phyloP scores from a whole-genome alignment of 805 yeast species.

The Zygotorulaspora florentina region DNA sequence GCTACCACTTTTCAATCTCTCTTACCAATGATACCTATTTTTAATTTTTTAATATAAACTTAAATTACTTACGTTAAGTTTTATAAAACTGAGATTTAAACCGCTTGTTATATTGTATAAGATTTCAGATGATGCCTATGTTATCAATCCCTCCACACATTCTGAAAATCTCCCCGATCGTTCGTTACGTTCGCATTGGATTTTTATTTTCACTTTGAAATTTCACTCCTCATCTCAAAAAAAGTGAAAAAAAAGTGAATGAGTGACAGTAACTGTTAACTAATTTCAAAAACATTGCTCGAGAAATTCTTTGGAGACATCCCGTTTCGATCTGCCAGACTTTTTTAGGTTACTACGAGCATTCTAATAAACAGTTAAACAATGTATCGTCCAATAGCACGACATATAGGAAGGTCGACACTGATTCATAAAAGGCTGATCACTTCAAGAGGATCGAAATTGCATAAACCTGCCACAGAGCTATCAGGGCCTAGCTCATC shows the following conservation, averaged over 20 bases:
- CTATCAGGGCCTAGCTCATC: conserved; percentile 1
- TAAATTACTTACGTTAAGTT: not conserved
- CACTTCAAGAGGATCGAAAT: conserved; percentile 15
- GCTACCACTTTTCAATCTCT: not conserved
- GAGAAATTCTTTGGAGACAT: too few relatives aligned
- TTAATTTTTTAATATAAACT: not conserved
- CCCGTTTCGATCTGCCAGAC: too few relatives aligned
- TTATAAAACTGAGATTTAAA: not conserved
- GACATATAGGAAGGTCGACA: conserved; percentile 10
- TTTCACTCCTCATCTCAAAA: not conserved
- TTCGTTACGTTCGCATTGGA: not conserved
- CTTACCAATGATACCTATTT: conserved; percentile 1
- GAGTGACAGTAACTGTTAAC: not conserved
- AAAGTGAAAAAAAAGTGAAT: not conserved
- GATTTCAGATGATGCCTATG: too few relatives aligned
- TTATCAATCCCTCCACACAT: too few relatives aligned
- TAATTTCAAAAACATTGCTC: not conserved
- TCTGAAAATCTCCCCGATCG: not conserved
- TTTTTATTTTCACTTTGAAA: not conserved
- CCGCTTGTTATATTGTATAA: not conserved
- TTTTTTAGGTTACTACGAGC: not conserved
- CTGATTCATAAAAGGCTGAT: conserved; percentile 15
- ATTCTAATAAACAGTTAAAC: not conserved
- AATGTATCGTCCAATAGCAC: conserved; percentile 15
- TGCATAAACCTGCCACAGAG: conserved; percentile 13